Conservation (phyloP, 73 alveolate species). For the Stentor roeselii region DNA sequence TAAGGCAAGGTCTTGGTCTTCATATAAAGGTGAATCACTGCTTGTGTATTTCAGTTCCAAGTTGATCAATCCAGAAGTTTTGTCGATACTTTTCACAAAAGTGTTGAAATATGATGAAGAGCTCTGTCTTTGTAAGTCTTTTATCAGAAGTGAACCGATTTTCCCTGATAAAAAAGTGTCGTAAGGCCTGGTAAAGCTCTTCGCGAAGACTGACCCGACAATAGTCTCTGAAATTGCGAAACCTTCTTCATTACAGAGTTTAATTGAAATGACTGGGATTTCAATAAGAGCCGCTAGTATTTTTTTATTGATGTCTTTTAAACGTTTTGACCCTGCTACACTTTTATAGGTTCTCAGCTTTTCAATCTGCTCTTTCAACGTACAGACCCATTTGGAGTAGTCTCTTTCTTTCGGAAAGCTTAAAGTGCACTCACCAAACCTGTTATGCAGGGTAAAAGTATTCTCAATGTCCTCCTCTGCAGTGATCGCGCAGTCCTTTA, state of each 20-base stretch:
- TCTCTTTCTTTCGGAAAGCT: neutral
- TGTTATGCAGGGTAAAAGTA: neutral
- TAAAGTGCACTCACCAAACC: slow-evolving; percentile 2
- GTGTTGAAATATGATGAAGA: slow-evolving; percentile 5
- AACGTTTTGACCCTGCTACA: neutral
- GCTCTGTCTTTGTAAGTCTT: slow-evolving; percentile 5
- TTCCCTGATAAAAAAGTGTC: neutral
- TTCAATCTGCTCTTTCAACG: neutral
- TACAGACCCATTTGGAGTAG: neutral
- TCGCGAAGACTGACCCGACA: neutral
- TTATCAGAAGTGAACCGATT: neutral
- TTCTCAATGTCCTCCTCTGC: neutral
- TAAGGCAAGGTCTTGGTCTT: neutral
- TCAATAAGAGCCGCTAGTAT: neutral
- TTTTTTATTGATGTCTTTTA: neutral
- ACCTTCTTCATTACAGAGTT: slow-evolving; percentile 19
- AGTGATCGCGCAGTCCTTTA: neutral
- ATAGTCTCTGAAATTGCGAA: neutral
- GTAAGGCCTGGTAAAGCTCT: neutral
- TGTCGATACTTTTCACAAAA: neutral
- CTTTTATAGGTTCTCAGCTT: neutral
- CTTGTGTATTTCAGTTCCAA: neutral
- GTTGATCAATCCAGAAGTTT: slow-evolving; percentile 10
- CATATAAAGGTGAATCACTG: neutral
- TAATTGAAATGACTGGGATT: neutral